phyloP scores from a whole-genome alignment of 768 basidiomycete genomes.

The Cystobasidium ongulense region DNA sequence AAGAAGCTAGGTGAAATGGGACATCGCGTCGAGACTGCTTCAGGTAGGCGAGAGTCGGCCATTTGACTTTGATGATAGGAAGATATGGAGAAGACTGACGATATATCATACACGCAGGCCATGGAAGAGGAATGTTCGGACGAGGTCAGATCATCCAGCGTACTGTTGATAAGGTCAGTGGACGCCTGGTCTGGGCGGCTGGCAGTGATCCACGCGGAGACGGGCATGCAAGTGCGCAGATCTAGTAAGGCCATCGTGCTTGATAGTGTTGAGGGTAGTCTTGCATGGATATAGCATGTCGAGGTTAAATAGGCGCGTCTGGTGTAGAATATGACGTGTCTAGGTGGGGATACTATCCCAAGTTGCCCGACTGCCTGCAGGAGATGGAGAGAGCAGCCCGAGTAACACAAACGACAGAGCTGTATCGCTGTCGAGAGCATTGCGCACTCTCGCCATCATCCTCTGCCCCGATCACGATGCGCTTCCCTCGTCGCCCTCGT shows the following conservation, averaged over 20 bases:
- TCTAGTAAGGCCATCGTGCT: neutral
- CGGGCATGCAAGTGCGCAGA: conserved; percentile 31
- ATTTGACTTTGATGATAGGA: conserved; percentile 47
- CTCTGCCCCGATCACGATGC: neutral
- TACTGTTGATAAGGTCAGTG: conserved; percentile 57
- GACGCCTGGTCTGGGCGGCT: conserved; percentile 77
- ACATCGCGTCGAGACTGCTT: conserved; percentile 63
- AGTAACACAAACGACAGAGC: too few relatives aligned
- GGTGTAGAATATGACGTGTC: neutral
- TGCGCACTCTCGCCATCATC: neutral
- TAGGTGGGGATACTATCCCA: neutral
- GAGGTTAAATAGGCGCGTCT: neutral
- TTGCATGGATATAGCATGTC: neutral
- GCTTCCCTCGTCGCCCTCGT: neutral
- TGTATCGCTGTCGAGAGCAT: too few relatives aligned
- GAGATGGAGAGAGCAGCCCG: too few relatives aligned
- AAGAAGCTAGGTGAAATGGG: conserved; percentile 73
- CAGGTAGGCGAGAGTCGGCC: conserved; percentile 50
- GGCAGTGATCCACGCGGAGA: conserved; percentile 61
- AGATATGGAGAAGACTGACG: conserved; percentile 36
- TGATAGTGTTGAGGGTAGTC: neutral
- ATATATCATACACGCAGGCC: neutral
- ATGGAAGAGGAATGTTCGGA: conserved; percentile 54
- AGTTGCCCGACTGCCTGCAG: too few relatives aligned
- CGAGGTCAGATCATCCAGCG: conserved; percentile 86